Evolutionary conservation across 78 protist species (phyloP).

Genomic region (slime mould (Dictyostelium discoideum)): DNA sequence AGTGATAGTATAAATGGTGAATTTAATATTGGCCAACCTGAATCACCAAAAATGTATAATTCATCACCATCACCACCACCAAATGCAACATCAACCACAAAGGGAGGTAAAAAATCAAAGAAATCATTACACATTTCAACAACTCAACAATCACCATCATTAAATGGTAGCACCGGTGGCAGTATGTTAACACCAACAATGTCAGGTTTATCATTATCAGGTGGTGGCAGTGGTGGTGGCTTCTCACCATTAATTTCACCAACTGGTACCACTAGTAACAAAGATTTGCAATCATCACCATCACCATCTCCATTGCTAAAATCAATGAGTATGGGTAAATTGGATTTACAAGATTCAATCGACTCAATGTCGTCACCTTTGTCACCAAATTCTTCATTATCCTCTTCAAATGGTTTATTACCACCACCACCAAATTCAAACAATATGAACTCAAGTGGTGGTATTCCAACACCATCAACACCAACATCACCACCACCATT

Average conservation of each 20-base stretch:
- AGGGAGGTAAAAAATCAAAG: not conserved
- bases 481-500: not conserved
- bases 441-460: not conserved
- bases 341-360: slow-evolving; percentile 48
- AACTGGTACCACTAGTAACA: not conserved
- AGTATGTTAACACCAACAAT: slow-evolving; percentile 59
- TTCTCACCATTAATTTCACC: slow-evolving; percentile 1
- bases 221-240: not conserved
- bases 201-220: slow-evolving; percentile 21
- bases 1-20: not conserved
- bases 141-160: slow-evolving; percentile 1
- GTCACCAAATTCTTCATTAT: not conserved
- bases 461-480: not conserved
- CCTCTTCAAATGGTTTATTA: not conserved
- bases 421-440: not conserved
- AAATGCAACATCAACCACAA: not conserved
- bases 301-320: slow-evolving; percentile 20
- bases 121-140: not conserved
- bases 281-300: not conserved
- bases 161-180: not conserved
- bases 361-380: slow-evolving; percentile 16
- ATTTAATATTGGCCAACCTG: not conserved
- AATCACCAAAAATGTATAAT: not conserved
- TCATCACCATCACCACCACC: slow-evolving; percentile 23
- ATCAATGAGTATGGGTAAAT: slow-evolving; percentile 6